A percentile compares a stretch with the other conserved stretches of the same genome.
Evolutionary conservation across 345 rosid species (phyloP).

Genomic region (Populus pruinosa): DNA sequence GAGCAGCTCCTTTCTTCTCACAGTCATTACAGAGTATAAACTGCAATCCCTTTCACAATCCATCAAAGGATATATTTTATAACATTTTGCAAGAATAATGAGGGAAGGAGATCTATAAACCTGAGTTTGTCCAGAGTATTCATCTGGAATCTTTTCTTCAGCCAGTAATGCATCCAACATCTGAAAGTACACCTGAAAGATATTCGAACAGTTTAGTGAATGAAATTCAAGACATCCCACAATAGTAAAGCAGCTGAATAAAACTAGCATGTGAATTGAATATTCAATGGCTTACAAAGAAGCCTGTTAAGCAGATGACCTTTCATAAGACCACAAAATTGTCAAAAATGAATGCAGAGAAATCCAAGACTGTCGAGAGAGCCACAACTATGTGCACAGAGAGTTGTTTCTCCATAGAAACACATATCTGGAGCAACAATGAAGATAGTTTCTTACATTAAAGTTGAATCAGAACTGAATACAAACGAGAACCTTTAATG

Average conservation of each 20-base stretch:
- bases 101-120: slow-evolving; percentile 31
- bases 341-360: background rate
- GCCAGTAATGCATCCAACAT: slow-evolving; percentile 75
- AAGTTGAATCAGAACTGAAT: background rate
- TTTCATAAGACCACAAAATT: background rate
- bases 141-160: slow-evolving; percentile 70
- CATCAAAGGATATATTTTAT: background rate
- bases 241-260: background rate
- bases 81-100: background rate
- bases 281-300: background rate
- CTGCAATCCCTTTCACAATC: slow-evolving; percentile 29
- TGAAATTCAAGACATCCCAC: background rate
- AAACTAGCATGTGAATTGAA: background rate
- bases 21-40: slow-evolving; percentile 68
- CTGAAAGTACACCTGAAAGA: slow-evolving; percentile 65
- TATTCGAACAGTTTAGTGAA: background rate
- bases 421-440: background rate
- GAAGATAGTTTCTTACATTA: background rate
- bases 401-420: background rate
- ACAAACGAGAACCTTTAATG: background rate
- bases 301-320: background rate
- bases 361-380: background rate
- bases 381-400: background rate
- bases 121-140: slow-evolving; percentile 61
- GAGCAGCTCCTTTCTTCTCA: slow-evolving; percentile 56